Conservation (phyloP, 2,329 filamentous ascomycete genomes). For the Xylariaceae sp. region DNA sequence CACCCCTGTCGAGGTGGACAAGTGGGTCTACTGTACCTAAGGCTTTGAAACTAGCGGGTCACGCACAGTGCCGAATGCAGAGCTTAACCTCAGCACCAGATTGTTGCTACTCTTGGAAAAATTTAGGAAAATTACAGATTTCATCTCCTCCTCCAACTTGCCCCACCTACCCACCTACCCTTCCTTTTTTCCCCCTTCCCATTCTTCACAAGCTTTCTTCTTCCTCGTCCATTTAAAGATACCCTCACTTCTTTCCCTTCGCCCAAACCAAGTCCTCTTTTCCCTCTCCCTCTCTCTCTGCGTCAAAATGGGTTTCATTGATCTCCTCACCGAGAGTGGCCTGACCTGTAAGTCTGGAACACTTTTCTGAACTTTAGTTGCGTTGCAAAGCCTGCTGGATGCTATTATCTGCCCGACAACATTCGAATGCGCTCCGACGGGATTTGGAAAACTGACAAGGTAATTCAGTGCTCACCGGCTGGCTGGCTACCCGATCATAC, state of each 20-base stretch:
- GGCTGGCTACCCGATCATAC: slow-evolving; percentile 72
- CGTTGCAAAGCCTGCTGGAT: slow-evolving; percentile 4
- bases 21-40: background rate
- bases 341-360: slow-evolving; percentile 53
- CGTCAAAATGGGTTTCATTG: slow-evolving; percentile 65
- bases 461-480: slow-evolving; percentile 60
- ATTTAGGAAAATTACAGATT: slow-evolving; percentile 40
- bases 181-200: slow-evolving; percentile 28
- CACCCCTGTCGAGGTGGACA: slow-evolving; percentile 4
- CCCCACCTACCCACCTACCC: slow-evolving; percentile 41
- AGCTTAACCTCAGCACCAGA: background rate
- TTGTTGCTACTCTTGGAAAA: slow-evolving; percentile 27
- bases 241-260: slow-evolving; percentile 36
- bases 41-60: background rate
- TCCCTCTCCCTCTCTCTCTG: slow-evolving; percentile 27
- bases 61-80: slow-evolving; percentile 12
- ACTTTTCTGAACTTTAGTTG: slow-evolving; percentile 8
- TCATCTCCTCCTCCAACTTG: slow-evolving; percentile 34
- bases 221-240: slow-evolving; percentile 39
- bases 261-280: slow-evolving; percentile 25
- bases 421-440: slow-evolving; percentile 10
- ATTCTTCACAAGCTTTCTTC: slow-evolving; percentile 37
- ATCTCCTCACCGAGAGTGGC: slow-evolving; percentile 63
- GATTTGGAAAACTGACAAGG: slow-evolving; percentile 17
- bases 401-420: slow-evolving; percentile 10